These are phyloP conservation scores for Euryodendron excelsum DNA, from an alignment of 148 eudicot species.

Conservation along the genomic window DNA sequence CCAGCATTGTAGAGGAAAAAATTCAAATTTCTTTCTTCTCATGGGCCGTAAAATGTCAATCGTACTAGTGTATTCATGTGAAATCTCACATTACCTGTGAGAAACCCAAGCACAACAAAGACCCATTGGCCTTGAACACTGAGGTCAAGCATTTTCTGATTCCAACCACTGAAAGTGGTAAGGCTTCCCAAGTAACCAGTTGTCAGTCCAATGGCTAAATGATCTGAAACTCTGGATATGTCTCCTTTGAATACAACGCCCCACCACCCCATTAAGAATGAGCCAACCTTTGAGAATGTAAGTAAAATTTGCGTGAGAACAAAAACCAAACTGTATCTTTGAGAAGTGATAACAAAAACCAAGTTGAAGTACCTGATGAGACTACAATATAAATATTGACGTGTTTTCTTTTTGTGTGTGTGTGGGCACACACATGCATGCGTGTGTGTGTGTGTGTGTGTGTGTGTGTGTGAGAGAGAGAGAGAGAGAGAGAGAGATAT, in stretches of 20 bases:
- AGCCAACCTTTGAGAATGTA: slow-evolving; percentile 58
- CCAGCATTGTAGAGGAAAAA: background rate
- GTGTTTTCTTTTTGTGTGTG: background rate
- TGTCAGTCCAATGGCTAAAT: slow-evolving; percentile 70
- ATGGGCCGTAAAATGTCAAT: background rate
- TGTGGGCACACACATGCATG: too few relatives aligned
- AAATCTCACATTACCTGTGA: slow-evolving; percentile 45
- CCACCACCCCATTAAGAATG: slow-evolving; percentile 99
- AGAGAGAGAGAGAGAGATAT: slow-evolving; percentile 35
- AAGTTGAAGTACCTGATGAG: background rate
- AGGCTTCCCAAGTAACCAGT: slow-evolving; percentile 97
- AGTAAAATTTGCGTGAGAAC: background rate
- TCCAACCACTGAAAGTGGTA: slow-evolving; percentile 97
- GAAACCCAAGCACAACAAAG: slow-evolving; percentile 57
- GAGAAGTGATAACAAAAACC: background rate
- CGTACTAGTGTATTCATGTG: background rate
- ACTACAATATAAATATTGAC: background rate
- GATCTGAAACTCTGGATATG: slow-evolving; percentile 51
- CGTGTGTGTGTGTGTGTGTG: background rate
- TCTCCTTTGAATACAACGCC: slow-evolving; percentile 81
- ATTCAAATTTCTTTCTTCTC: background rate
- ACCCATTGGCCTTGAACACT: slow-evolving; percentile 77
- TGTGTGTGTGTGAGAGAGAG: slow-evolving; percentile 6
- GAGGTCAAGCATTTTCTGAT: slow-evolving; percentile 89
- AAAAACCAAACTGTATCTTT: too few relatives aligned